Evolutionary conservation across 1,139 yeast species (phyloP).

Genomic region (Pichia sp.): DNA sequence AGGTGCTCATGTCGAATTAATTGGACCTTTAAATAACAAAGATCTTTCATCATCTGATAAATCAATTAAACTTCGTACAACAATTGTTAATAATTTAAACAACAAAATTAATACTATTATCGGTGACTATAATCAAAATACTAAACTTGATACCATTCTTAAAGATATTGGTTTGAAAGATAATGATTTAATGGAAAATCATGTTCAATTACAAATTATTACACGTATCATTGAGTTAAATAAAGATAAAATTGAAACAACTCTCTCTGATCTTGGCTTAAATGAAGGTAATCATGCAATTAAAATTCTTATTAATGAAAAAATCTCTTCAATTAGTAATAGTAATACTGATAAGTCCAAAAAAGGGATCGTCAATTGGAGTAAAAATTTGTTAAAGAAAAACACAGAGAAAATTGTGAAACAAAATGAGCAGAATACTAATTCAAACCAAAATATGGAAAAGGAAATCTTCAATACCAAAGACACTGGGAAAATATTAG

Average conservation of each 20-base stretch:
- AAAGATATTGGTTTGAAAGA: not conserved
- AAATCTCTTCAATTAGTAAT: not conserved
- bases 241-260: not conserved
- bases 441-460: too few relatives aligned
- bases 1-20: slow-evolving; percentile 23
- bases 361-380: not conserved
- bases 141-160: not conserved
- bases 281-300: not conserved
- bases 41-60: not conserved
- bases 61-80: not conserved
- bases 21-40: not conserved
- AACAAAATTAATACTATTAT: not conserved
- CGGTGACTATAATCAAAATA: not conserved
- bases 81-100: not conserved
- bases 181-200: not conserved
- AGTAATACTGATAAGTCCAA: not conserved
- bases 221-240: not conserved
- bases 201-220: not conserved
- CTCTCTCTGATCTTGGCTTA: not conserved
- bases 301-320: not conserved
- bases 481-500: too few relatives aligned
- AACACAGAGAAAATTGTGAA: not conserved
- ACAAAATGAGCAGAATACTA: not conserved
- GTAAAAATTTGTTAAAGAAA: not conserved
- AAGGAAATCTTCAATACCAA: too few relatives aligned